Percentiles rank a stretch among this genome's conserved stretches.
These are phyloP conservation scores for Penicillium sp. DNA, from an alignment of 2,329 filamentous ascomycete genomes.

Conservation along the genomic window DNA sequence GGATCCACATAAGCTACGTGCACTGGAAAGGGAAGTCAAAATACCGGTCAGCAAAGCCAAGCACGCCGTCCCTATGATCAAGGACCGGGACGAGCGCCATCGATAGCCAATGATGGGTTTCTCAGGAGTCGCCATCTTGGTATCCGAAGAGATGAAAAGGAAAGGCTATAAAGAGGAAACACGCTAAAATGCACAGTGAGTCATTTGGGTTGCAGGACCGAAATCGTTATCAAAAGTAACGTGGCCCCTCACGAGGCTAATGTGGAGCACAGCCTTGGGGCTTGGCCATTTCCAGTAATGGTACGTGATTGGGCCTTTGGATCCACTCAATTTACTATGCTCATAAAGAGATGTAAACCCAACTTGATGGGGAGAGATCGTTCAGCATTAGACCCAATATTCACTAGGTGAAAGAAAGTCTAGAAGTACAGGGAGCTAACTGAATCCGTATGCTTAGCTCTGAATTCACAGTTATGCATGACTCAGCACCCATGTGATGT, in stretches of 20 bases:
- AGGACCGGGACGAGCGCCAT: constrained; percentile 3
- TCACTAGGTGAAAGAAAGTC: too few relatives aligned
- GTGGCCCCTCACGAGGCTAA: background rate
- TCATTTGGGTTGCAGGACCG: background rate
- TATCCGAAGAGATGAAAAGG: background rate
- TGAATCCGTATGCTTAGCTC: background rate
- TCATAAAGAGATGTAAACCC: background rate
- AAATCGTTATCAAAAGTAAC: background rate
- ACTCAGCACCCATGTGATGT: constrained; percentile 12
- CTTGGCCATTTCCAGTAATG: background rate
- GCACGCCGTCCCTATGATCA: constrained; percentile 1
- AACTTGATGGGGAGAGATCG: background rate
- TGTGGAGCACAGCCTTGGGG: background rate
- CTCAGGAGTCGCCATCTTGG: background rate
- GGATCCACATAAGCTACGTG: background rate
- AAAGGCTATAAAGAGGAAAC: background rate
- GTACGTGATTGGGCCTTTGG: background rate
- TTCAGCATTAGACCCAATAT: background rate
- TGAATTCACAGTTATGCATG: background rate
- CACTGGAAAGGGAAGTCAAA: background rate
- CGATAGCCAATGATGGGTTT: background rate
- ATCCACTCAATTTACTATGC: background rate
- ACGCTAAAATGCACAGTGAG: background rate
- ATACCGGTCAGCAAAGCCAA: background rate
- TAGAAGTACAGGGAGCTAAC: too few relatives aligned